Conservation (phyloP, 2,329 filamentous ascomycete genomes). For the Talaromyces sp. region DNA sequence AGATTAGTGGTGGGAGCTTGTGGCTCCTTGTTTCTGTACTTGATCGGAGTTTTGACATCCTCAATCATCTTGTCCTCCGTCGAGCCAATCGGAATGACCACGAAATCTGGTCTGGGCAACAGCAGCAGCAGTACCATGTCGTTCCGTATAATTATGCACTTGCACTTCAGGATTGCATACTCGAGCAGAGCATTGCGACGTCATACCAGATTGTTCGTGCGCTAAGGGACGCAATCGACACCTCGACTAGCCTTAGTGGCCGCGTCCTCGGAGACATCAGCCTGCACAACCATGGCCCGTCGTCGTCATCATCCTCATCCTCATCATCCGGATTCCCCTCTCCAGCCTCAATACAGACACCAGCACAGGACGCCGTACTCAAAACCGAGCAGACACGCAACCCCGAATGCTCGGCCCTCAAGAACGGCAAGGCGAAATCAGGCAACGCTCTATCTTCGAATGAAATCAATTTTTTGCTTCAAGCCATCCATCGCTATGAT, state of each 20-base stretch:
- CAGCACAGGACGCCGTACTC: background rate
- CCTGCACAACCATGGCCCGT: background rate
- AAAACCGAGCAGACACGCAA: background rate
- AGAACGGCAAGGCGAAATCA: background rate
- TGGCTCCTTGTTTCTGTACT: constrained; percentile 33
- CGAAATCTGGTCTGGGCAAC: background rate
- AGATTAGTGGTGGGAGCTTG: constrained; percentile 30
- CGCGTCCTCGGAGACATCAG: background rate
- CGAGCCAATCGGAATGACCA: background rate
- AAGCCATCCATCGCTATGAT: constrained; percentile 11
- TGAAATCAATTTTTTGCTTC: background rate
- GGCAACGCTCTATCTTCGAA: background rate
- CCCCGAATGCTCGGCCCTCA: background rate
- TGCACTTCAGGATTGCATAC: constrained; percentile 13
- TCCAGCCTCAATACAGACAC: background rate
- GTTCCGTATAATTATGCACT: constrained; percentile 8
- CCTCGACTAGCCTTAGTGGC: background rate
- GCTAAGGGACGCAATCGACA: constrained; percentile 4
- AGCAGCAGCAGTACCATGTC: background rate
- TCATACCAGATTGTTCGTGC: constrained; percentile 11
- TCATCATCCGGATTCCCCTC: background rate
- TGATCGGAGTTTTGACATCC: constrained; percentile 33
- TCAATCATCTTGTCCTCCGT: constrained; percentile 32
- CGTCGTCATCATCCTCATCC: constrained; percentile 4
- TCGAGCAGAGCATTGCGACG: constrained; percentile 9